Evolutionary conservation across 805 yeast species (phyloP).

Genomic region (Wickerhamomyces ciferrii): DNA sequence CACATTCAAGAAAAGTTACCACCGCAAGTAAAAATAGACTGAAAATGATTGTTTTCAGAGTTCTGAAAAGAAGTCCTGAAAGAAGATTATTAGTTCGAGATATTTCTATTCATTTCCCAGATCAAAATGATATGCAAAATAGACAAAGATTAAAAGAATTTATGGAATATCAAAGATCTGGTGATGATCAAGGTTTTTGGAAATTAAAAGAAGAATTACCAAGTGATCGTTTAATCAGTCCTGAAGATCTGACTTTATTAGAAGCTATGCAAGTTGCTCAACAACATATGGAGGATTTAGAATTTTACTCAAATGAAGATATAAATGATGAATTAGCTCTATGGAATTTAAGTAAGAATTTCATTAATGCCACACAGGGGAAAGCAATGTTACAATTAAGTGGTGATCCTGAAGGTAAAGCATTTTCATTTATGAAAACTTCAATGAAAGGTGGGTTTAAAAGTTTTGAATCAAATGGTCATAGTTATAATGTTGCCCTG

Average conservation of each 20-base stretch:
- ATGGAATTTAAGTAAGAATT: conserved; percentile 91
- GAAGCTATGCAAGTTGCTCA: conserved; percentile 96
- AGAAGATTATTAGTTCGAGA: conserved; percentile 81
- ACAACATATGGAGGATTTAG: conserved; percentile 78
- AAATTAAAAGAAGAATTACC: conserved; percentile 77
- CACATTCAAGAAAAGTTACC: conserved; percentile 93
- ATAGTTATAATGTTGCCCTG: conserved; percentile 71
- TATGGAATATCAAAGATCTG: conserved; percentile 94
- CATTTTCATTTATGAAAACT: conserved; percentile 81
- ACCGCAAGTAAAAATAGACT: conserved; percentile 86
- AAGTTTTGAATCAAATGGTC: conserved; percentile 45
- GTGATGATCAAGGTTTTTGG: conserved; percentile 95
- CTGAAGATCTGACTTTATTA: conserved; percentile 82
- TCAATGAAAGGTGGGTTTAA: conserved; percentile 94
- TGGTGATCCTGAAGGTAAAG: conserved; percentile 92
- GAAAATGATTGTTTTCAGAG: conserved; percentile 89
- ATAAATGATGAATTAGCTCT: conserved; percentile 85
- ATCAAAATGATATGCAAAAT: conserved; percentile 95
- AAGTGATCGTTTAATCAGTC: conserved; percentile 73
- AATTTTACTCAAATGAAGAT: conserved; percentile 43
- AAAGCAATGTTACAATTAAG: conserved; percentile 94
- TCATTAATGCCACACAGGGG: conserved; percentile 90
- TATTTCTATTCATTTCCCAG: conserved; percentile 90
- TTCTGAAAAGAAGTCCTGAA: conserved; percentile 68
- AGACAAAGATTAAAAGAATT: conserved; percentile 93